phyloP scores from a whole-genome alignment of 345 rosid genomes.

The Fremontodendron californicum region DNA sequence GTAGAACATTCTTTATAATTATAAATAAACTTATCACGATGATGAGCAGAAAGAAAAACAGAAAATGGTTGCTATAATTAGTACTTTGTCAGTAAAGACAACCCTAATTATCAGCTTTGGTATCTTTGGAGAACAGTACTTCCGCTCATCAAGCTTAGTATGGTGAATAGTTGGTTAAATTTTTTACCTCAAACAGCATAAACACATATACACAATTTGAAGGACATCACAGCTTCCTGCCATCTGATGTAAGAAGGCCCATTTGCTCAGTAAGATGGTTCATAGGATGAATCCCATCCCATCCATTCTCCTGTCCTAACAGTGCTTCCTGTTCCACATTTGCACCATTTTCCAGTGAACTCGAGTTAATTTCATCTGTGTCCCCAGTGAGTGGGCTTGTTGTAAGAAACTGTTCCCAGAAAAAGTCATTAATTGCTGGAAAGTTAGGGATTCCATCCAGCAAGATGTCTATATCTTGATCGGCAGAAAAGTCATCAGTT shows the following conservation, averaged over 20 bases:
- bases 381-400: conserved; percentile 49
- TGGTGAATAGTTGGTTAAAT: conserved; percentile 5
- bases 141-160: neutral
- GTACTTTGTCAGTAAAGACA: neutral
- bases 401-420: conserved; percentile 68
- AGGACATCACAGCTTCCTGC: conserved; percentile 29
- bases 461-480: conserved; percentile 39
- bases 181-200: conserved; percentile 20
- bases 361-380: conserved; percentile 45
- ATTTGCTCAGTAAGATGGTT: conserved; percentile 63
- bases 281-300: conserved; percentile 50
- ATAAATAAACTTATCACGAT: too few species aligned
- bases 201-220: conserved; percentile 5
- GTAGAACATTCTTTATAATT: neutral
- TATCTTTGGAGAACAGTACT: neutral
- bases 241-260: conserved; percentile 60
- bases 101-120: neutral
- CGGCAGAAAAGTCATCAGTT: conserved; percentile 38
- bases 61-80: neutral
- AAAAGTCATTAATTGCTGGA: conserved; percentile 49
- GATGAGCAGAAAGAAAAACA: neutral
- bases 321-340: conserved; percentile 30
- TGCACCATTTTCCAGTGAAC: conserved; percentile 35
- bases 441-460: conserved; percentile 48
- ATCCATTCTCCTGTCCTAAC: conserved; percentile 29